Conservation (phyloP, 495 filamentous ascomycete genomes). For the Hypoxylon rickii region DNA sequence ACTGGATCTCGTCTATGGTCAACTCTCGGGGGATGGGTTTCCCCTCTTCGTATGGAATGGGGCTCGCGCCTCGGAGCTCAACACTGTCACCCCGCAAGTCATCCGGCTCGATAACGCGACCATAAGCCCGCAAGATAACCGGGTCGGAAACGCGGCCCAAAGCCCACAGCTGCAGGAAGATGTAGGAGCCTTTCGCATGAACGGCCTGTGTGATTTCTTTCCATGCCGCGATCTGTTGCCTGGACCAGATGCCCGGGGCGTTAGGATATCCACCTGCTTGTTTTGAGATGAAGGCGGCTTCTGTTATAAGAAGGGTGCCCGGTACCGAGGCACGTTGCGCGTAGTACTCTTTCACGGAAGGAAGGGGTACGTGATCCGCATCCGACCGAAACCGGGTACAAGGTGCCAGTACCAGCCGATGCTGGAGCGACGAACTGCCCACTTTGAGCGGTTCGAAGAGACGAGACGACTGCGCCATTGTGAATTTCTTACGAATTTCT, state of each 20-base stretch:
- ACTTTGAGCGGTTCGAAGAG: constrained; percentile 50
- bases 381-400: constrained; percentile 53
- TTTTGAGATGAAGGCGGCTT: constrained; percentile 57
- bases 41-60: constrained; percentile 46
- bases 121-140: constrained; percentile 40
- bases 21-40: constrained; percentile 52
- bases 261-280: constrained; percentile 44
- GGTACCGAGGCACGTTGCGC: constrained; percentile 59
- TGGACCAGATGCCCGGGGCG: constrained; percentile 61
- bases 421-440: constrained; percentile 41
- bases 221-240: constrained; percentile 63
- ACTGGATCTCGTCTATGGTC: constrained; percentile 59
- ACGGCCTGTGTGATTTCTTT: constrained; percentile 62
- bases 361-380: constrained; percentile 51
- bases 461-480: constrained; percentile 24
- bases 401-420: constrained; percentile 52
- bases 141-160: constrained; percentile 41
- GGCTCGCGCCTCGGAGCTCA: constrained; percentile 51
- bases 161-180: constrained; percentile 65
- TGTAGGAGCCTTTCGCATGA: constrained; percentile 62
- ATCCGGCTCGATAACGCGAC: constrained; percentile 39
- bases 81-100: constrained; percentile 42
- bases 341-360: constrained; percentile 60
- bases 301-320: constrained; percentile 65
- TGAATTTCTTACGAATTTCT: no score